phyloP scores from a whole-genome alignment of 2,329 filamentous ascomycete species.

The Chaetomiaceae sp. region DNA sequence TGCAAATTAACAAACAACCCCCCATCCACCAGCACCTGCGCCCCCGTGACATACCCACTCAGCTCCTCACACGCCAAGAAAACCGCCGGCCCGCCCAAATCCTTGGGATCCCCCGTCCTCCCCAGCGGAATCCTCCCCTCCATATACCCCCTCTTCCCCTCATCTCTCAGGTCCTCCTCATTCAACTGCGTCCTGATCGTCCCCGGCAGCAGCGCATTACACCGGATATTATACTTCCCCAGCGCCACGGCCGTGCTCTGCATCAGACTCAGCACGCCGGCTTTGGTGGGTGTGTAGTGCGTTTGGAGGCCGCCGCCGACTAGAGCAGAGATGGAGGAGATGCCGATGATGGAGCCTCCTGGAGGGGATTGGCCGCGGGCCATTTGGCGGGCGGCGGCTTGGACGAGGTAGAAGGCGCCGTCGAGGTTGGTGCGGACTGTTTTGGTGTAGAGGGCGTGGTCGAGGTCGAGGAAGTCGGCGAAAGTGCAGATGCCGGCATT shows the following conservation, averaged over 20 bases:
- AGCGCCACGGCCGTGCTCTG: constrained; percentile 77
- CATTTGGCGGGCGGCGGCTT: constrained; percentile 84
- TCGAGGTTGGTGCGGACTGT: constrained; percentile 79
- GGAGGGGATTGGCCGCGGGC: constrained; percentile 54
- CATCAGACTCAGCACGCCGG: constrained; percentile 74
- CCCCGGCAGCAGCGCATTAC: constrained; percentile 78
- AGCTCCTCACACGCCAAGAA: constrained; percentile 77
- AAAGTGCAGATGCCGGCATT: constrained; percentile 90
- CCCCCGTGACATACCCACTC: constrained; percentile 76
- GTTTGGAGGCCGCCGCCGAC: constrained; percentile 75
- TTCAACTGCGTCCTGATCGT: constrained; percentile 83
- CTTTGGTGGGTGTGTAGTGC: constrained; percentile 88
- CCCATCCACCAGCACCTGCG: constrained; percentile 81
- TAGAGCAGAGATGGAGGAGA: constrained; percentile 69
- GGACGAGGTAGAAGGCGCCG: constrained; percentile 82
- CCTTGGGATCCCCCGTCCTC: constrained; percentile 64
- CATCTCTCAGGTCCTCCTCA: constrained; percentile 72
- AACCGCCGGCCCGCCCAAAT: constrained; percentile 78
- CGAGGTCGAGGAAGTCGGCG: constrained; percentile 74
- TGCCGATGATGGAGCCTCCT: constrained; percentile 77
- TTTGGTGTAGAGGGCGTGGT: constrained; percentile 62
- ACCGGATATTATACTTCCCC: constrained; percentile 70
- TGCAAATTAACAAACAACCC: constrained; percentile 88
- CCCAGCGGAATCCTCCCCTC: constrained; percentile 76
- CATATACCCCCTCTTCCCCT: constrained; percentile 70